A percentile compares a stretch with the other conserved stretches of the same genome.
Conservation (phyloP, 1,284 basidiomycete genomes). For the Naganishia albida region DNA sequence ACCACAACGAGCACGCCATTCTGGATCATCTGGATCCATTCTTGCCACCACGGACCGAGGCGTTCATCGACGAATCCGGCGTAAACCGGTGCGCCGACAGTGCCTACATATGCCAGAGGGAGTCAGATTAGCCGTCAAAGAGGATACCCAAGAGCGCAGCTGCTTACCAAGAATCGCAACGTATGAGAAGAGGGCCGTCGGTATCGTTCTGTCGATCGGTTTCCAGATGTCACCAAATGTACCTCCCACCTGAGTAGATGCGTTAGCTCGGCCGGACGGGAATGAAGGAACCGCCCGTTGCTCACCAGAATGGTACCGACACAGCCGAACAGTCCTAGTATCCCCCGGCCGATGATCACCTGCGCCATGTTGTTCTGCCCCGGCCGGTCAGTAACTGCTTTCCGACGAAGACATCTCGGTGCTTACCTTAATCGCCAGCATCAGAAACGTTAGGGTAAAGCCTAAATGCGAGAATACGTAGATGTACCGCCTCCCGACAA, state of each 20-base stretch:
- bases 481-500: slow-evolving; percentile 17
- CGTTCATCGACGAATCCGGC: neutral
- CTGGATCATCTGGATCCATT: slow-evolving; percentile 25
- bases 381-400: neutral
- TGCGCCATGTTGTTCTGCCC: slow-evolving; percentile 22
- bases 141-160: neutral
- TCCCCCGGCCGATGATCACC: slow-evolving; percentile 16
- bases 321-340: slow-evolving; percentile 13
- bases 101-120: neutral
- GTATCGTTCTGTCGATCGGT: slow-evolving; percentile 16
- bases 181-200: slow-evolving; percentile 19
- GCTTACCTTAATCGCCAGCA: slow-evolving; percentile 11
- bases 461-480: slow-evolving; percentile 9
- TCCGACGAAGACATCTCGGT: neutral
- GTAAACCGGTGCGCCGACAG: neutral
- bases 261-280: neutral
- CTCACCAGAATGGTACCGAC: slow-evolving; percentile 9
- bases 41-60: slow-evolving; percentile 23
- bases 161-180: slow-evolving; percentile 12
- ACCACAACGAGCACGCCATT: slow-evolving; percentile 17
- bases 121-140: neutral
- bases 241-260: neutral
- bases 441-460: slow-evolving; percentile 7
- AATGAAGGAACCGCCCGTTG: neutral
- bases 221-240: slow-evolving; percentile 26